phyloP scores from a whole-genome alignment of 768 basidiomycete genomes.

The Mrakia hoshinonis region DNA sequence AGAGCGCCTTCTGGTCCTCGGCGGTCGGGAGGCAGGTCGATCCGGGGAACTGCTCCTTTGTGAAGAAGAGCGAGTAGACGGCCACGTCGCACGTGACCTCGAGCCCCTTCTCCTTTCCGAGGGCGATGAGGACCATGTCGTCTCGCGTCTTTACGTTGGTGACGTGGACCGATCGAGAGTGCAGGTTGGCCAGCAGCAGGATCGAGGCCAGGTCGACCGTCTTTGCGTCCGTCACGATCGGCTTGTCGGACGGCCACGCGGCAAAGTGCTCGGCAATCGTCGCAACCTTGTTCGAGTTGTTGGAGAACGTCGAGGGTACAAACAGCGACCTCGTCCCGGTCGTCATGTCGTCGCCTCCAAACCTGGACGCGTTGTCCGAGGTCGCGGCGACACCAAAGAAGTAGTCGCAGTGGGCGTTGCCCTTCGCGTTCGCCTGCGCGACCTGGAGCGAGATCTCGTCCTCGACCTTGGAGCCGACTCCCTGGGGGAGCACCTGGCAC shows the following conservation, averaged over 20 bases:
- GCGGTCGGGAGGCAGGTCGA: slow-evolving; percentile 58
- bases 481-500: slow-evolving; percentile 66
- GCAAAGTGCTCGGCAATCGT: slow-evolving; percentile 78
- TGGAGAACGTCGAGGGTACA: slow-evolving; percentile 52
- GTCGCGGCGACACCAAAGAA: slow-evolving; percentile 72
- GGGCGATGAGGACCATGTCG: slow-evolving; percentile 77
- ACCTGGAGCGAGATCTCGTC: slow-evolving; percentile 61
- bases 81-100: slow-evolving; percentile 95
- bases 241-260: slow-evolving; percentile 80
- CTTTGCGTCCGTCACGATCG: slow-evolving; percentile 88
- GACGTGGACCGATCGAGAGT: slow-evolving; percentile 79
- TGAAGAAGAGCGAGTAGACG: slow-evolving; percentile 83
- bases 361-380: slow-evolving; percentile 50
- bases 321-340: slow-evolving; percentile 77
- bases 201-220: slow-evolving; percentile 87
- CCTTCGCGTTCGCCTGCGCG: slow-evolving; percentile 56
- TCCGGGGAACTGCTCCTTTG: slow-evolving; percentile 60
- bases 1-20: slow-evolving; percentile 71
- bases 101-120: slow-evolving; percentile 88
- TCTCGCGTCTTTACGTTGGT: slow-evolving; percentile 78
- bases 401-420: slow-evolving; percentile 74
- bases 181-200: slow-evolving; percentile 83
- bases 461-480: slow-evolving; percentile 53
- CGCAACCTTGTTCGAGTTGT: slow-evolving; percentile 51
- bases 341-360: slow-evolving; percentile 56